Base-by-base conservation (phyloP, 805 yeast genomes). In the Zygosaccharomyces lentus region DNA sequence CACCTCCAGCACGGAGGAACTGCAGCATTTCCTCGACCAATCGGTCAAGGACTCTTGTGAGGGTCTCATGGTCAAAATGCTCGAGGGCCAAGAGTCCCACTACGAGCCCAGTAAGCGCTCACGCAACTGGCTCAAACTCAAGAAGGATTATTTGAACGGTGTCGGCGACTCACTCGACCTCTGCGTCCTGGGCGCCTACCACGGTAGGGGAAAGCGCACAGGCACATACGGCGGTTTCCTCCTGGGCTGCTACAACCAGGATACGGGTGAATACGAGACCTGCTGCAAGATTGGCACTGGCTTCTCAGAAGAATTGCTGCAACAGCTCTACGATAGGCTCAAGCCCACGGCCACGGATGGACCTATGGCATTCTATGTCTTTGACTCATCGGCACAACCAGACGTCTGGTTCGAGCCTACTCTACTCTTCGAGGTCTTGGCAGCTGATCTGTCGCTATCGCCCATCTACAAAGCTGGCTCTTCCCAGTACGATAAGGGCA, bases 201-300 rank as follows among this genome's bases (percentile, higher is more conserved):
- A 79, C 54, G 99, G 99, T 16, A 81, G 81, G 48, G 99, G 99
- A 36, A 93, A 91, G 66, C 78, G 99, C 61, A 90, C 98, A 0
- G 96, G 96, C 9, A 77, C 84, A 50, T 93, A 91, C 64, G 99
- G 99, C 43, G 99, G 98, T 2, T 93, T 90, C 59, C 66, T 93
- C 32, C 71, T 93, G 41, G 98, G 96, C 0, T 84, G 95, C 25
- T 91, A 88, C 61, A 93, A 93, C 59, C 81, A 81, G 46, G 96
- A 91, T 47, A 78, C 88, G 0, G 98, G 95, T 17, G 97, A 90
- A 58, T 88, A 78, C 62, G 98, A 93, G 65, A 86, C 97, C 0
- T 84, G 95, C 34, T 93, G 99, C 70, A 93, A 93, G 64, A 90
- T 95, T 45, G 99, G 99, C 39, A 93, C 99, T 0, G 99, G 99